These are phyloP conservation scores for Xylaria arbuscula DNA, from an alignment of 2,329 filamentous ascomycete genomes.

Conservation along the genomic window DNA sequence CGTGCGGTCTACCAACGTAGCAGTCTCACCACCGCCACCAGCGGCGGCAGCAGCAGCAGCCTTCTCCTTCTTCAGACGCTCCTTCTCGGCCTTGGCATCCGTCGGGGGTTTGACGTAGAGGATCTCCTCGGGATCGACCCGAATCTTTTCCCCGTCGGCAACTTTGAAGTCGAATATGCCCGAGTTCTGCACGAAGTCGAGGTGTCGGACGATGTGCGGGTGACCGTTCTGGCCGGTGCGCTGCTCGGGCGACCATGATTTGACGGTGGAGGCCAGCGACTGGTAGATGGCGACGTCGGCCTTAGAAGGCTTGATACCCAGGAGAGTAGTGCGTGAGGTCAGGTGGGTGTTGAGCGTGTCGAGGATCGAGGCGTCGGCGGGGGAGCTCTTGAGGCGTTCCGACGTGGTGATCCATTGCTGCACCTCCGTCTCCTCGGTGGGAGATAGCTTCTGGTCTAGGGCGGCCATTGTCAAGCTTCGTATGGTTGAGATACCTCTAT, in stretches of 20 bases:
- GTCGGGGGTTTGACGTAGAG: slow-evolving; percentile 89
- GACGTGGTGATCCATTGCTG: slow-evolving; percentile 88
- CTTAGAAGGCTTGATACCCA: slow-evolving; percentile 88
- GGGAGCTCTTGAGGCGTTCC: slow-evolving; percentile 71
- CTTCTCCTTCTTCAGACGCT: slow-evolving; percentile 96
- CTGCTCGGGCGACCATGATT: slow-evolving; percentile 84
- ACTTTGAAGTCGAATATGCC: slow-evolving; percentile 77
- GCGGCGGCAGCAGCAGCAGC: slow-evolving; percentile 71
- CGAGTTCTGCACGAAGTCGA: slow-evolving; percentile 96
- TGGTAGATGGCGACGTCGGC: slow-evolving; percentile 88
- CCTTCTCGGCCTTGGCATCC: slow-evolving; percentile 94
- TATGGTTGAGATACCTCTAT: slow-evolving; percentile 49
- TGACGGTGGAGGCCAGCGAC: slow-evolving; percentile 78
- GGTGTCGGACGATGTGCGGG: slow-evolving; percentile 88
- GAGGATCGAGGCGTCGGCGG: slow-evolving; percentile 75
- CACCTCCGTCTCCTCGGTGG: slow-evolving; percentile 86
- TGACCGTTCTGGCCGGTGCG: slow-evolving; percentile 88
- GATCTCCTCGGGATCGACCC: slow-evolving; percentile 81
- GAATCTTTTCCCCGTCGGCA: slow-evolving; percentile 77
- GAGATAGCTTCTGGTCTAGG: slow-evolving; percentile 77
- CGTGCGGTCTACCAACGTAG: slow-evolving; percentile 67
- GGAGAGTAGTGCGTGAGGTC: slow-evolving; percentile 85
- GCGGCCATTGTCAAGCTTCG: slow-evolving; percentile 70
- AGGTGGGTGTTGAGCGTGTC: slow-evolving; percentile 87
- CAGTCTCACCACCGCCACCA: slow-evolving; percentile 58